Conservation (phyloP, 331 rosid genomes). For the Malus hybrid region DNA sequence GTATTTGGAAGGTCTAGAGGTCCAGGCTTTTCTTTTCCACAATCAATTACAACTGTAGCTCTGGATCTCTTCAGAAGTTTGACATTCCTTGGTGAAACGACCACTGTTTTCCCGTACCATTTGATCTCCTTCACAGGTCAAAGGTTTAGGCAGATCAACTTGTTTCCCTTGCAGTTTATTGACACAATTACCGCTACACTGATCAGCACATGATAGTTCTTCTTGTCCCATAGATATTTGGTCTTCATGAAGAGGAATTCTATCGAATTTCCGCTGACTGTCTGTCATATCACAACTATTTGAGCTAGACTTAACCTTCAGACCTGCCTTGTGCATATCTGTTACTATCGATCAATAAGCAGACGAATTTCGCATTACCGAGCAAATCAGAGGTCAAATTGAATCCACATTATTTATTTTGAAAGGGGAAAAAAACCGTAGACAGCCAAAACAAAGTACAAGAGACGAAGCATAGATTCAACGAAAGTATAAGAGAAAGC, state of each 20-base stretch:
- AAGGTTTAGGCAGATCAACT: slow-evolving; percentile 22
- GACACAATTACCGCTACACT: slow-evolving; percentile 11
- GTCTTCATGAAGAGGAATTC: slow-evolving; percentile 12
- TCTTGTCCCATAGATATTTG: slow-evolving; percentile 8
- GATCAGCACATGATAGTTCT: slow-evolving; percentile 18
- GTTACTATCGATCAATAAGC: not conserved
- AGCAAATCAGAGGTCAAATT: not conserved
- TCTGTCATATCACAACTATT: slow-evolving; percentile 12
- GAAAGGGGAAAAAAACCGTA: not conserved
- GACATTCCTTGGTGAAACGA: slow-evolving; percentile 11
- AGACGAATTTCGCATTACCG: not conserved
- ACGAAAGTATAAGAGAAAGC: not conserved
- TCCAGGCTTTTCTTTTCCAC: slow-evolving; percentile 7
- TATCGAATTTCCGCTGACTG: slow-evolving; percentile 13
- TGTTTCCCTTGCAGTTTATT: slow-evolving; percentile 16
- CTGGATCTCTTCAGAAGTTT: slow-evolving; percentile 24
- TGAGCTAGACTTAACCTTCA: slow-evolving; percentile 11
- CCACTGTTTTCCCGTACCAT: slow-evolving; percentile 14
- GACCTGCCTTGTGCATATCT: slow-evolving; percentile 15
- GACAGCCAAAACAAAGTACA: not conserved
- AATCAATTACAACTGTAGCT: not conserved
- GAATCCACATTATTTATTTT: not conserved
- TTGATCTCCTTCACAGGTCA: slow-evolving; percentile 13
- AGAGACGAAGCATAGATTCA: not conserved
- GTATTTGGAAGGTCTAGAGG: slow-evolving; percentile 12